phyloP scores from a whole-genome alignment of 192 early-diverging fungal species.

The Coemansia sp. region DNA sequence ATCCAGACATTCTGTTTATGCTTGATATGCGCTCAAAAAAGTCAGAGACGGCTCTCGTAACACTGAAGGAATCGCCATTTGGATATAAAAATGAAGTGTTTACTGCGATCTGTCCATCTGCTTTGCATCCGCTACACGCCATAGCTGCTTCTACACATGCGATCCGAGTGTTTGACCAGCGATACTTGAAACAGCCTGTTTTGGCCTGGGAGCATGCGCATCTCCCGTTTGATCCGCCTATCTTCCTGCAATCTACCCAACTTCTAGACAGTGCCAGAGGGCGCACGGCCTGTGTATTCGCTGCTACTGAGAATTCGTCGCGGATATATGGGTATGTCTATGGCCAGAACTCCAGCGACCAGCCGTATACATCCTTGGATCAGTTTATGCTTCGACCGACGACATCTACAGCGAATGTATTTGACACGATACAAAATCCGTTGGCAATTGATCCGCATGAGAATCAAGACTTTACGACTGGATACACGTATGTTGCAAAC shows the following conservation, averaged over 20 bases:
- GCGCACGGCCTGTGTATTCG: constrained; percentile 18
- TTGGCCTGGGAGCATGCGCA: constrained; percentile 28
- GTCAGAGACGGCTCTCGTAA: constrained; percentile 9
- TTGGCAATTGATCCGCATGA: constrained; percentile 35
- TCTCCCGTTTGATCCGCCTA: constrained; percentile 19
- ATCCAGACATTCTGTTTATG: constrained; percentile 18
- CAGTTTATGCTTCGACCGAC: constrained; percentile 29
- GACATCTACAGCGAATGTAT: constrained; percentile 1
- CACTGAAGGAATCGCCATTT: constrained; percentile 19
- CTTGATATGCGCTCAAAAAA: constrained; percentile 24
- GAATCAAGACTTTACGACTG: constrained; percentile 16
- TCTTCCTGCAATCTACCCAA: constrained; percentile 17
- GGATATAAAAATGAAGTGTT: constrained; percentile 19
- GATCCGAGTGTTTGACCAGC: constrained; percentile 45
- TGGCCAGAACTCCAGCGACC: constrained; percentile 21
- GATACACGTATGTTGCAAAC: constrained; percentile 14
- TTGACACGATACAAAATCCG: constrained; percentile 22
- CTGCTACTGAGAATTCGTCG: constrained; percentile 23
- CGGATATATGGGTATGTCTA: constrained; percentile 25
- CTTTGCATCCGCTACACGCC: constrained; percentile 42
- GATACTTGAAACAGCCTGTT: constrained; percentile 34
- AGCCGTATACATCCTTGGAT: constrained; percentile 30
- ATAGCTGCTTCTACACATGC: constrained; percentile 37
- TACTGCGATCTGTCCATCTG: constrained; percentile 32
- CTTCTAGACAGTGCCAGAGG: constrained; percentile 18